Percentiles rank a stretch among this genome's conserved stretches.
These are phyloP conservation scores for Triticum monococcum DNA, from an alignment of 176 grass and related monocot genomes.

Conservation along the genomic window DNA sequence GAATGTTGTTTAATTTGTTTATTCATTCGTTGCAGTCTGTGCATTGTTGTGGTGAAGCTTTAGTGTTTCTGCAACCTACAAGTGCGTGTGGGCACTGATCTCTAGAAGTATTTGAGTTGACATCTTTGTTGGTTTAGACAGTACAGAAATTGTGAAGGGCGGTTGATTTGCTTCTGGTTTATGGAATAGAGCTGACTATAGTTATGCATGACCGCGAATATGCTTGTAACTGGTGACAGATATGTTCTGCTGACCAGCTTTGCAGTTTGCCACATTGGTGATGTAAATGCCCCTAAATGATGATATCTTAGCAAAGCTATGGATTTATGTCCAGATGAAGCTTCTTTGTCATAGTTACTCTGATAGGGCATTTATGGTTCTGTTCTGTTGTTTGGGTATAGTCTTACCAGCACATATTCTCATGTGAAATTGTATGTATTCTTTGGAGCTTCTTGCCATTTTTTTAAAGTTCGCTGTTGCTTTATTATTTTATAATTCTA, in stretches of 20 bases:
- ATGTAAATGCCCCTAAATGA: constrained; percentile 34
- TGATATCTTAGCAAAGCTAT: constrained; percentile 39
- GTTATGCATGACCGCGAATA: not conserved
- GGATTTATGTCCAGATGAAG: constrained; percentile 41
- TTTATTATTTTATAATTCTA: too few species aligned
- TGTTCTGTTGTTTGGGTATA: not conserved
- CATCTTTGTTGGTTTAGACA: not conserved
- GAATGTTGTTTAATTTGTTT: not conserved
- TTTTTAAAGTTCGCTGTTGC: too few species aligned
- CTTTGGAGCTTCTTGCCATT: too few species aligned
- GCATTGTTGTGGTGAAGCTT: not conserved
- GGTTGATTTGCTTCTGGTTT: not conserved
- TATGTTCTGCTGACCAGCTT: not conserved
- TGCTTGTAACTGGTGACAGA: not conserved
- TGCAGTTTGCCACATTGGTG: not conserved
- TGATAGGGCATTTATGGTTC: constrained; percentile 37
- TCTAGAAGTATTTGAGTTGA: not conserved
- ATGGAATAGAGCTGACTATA: not conserved
- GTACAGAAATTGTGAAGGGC: not conserved
- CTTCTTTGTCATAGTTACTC: constrained; percentile 58
- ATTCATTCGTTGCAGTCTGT: not conserved
- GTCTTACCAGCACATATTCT: not conserved
- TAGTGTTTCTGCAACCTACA: not conserved
- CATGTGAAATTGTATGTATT: not conserved
- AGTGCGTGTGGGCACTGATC: not conserved